Conservation (phyloP, 2,329 filamentous ascomycete species). For the Paecilomyces sp. region DNA sequence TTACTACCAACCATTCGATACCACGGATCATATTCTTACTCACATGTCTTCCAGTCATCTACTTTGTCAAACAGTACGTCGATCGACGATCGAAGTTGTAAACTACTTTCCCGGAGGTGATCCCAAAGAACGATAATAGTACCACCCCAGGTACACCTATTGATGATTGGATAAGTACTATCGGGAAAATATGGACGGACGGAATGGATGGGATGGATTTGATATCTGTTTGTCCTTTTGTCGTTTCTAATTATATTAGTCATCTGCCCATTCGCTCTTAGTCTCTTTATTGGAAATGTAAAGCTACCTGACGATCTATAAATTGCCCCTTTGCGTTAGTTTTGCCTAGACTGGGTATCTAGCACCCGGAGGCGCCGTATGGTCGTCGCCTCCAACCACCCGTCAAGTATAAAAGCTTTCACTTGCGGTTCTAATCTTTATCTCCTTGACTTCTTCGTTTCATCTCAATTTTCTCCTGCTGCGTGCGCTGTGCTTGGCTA, state of each 20-base stretch:
- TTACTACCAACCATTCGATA: not conserved
- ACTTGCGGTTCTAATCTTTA: too few species aligned
- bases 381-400: too few species aligned
- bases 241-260: not conserved
- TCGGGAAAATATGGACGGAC: not conserved
- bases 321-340: too few species aligned
- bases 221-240: not conserved
- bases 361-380: too few species aligned
- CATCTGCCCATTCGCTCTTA: not conserved
- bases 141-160: not conserved
- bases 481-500: too few species aligned
- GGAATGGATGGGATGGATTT: not conserved
- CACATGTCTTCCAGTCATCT: conserved; percentile 19
- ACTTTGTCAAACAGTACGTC: conserved; percentile 23
- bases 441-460: too few species aligned
- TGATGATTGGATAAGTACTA: not conserved
- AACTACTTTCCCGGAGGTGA: not conserved
- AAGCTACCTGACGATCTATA: too few species aligned
- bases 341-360: too few species aligned
- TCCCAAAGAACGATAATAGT: not conserved
- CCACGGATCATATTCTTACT: conserved; percentile 1
- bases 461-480: too few species aligned
- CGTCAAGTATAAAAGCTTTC: too few species aligned
- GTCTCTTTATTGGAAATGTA: too few species aligned
- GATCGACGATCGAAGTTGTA: conserved; percentile 28